Conservation (phyloP, 208 protist genomes). For the Trypanosoma brucei region DNA sequence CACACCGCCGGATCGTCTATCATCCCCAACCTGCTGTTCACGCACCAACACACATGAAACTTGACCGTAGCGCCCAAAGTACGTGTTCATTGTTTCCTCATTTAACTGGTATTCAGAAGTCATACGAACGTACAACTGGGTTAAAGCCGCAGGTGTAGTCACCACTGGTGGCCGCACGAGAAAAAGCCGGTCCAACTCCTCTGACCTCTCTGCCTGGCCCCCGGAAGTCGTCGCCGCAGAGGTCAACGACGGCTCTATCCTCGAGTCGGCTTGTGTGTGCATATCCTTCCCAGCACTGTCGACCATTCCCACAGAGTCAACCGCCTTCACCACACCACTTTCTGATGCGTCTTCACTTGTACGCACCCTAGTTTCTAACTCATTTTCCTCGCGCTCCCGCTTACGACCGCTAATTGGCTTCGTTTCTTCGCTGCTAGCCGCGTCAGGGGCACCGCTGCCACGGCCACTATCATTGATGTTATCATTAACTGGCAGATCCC, state of each 20-base stretch:
- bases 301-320: not conserved
- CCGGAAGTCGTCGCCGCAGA: not conserved
- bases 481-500: not conserved
- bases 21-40: slow-evolving; percentile 24
- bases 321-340: not conserved
- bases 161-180: slow-evolving; percentile 33
- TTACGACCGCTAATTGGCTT: too few relatives aligned
- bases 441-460: not conserved
- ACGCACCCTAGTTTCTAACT: not conserved
- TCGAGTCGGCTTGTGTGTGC: not conserved
- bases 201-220: not conserved
- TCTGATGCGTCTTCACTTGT: not conserved
- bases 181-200: slow-evolving; percentile 22
- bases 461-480: not conserved
- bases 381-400: too few relatives aligned
- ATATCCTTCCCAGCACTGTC: not conserved
- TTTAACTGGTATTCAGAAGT: slow-evolving; percentile 50
- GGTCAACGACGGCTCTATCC: too few relatives aligned
- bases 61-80: slow-evolving; percentile 88
- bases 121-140: slow-evolving; percentile 79
- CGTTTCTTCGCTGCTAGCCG: not conserved
- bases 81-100: slow-evolving; percentile 84
- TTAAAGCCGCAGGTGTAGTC: slow-evolving; percentile 6
- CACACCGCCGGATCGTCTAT: not conserved
- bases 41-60: slow-evolving; percentile 49